These are phyloP conservation scores for Asparagopsis taxiformis DNA, from an alignment of 31 red algal genomes.

Conservation along the genomic window DNA sequence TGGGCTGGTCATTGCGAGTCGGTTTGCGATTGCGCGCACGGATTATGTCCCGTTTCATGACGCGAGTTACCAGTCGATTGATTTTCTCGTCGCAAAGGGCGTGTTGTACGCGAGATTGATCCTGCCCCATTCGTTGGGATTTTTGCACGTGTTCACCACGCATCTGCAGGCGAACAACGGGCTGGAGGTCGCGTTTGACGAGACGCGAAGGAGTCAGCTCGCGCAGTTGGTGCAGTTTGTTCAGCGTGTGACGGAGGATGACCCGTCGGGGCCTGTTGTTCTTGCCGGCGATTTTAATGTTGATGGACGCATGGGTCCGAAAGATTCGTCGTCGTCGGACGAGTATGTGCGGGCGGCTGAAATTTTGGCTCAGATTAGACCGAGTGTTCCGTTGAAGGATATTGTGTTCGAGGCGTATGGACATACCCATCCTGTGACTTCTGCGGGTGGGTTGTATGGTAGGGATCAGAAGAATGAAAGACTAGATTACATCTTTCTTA, in stretches of 20 bases:
- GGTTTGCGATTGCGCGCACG: constrained; percentile 51
- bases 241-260: constrained; percentile 22
- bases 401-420: constrained; percentile 17
- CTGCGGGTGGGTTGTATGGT: constrained; percentile 49
- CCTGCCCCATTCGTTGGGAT: constrained; percentile 1
- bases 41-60: constrained; percentile 41
- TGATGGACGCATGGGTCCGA: constrained; percentile 33
- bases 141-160: constrained; percentile 65
- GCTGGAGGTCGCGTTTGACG: constrained; percentile 33
- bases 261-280: constrained; percentile 30
- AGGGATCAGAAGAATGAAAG: constrained; percentile 56
- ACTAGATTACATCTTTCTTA: constrained; percentile 84
- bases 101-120: constrained; percentile 76
- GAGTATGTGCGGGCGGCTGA: constrained; percentile 52
- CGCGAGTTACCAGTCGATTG: constrained; percentile 50
- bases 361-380: constrained; percentile 19
- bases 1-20: constrained; percentile 66
- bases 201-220: constrained; percentile 27
- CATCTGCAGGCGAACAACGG: constrained; percentile 88
- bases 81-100: constrained; percentile 79
- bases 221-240: constrained; percentile 50
- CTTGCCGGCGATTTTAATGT: constrained; percentile 83
- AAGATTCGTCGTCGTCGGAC: constrained; percentile 35
- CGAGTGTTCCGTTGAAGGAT: constrained; percentile 8
- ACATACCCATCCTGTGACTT: constrained; percentile 45